Percentiles rank a stretch among this genome's conserved stretches.
Conservation (phyloP, 176 grass and related monocot species). For the Avena sativa region DNA sequence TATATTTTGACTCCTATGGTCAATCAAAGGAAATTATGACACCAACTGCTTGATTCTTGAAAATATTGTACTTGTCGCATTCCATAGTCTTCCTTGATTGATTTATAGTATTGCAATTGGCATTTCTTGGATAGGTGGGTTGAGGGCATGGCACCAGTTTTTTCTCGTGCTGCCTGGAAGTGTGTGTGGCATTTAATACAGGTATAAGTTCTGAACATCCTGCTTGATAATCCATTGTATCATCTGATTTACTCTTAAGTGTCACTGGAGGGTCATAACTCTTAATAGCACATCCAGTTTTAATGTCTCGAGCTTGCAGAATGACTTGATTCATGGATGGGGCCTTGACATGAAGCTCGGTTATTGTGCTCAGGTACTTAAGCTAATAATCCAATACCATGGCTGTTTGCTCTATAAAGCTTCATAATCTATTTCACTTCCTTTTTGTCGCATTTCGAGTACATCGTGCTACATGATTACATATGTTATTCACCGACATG, state of each 20-base stretch:
- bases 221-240: not conserved
- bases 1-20: not conserved
- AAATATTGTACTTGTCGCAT: slow-evolving; percentile 13
- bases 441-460: slow-evolving; percentile 10
- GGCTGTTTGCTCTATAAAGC: not conserved
- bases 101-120: slow-evolving; percentile 36
- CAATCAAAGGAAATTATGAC: not conserved
- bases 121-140: slow-evolving; percentile 70
- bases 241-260: not conserved
- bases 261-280: not conserved
- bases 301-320: slow-evolving; percentile 47
- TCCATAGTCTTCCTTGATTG: not conserved
- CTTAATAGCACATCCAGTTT: not conserved
- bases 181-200: slow-evolving; percentile 99
- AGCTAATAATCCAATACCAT: not conserved
- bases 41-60: slow-evolving; percentile 14
- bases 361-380: slow-evolving; percentile 90
- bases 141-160: slow-evolving; percentile 99
- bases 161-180: slow-evolving; percentile 92
- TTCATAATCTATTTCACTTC: not conserved
- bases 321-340: slow-evolving; percentile 98
- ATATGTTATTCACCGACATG: not conserved
- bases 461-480: not conserved
- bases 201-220: slow-evolving; percentile 47
- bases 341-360: slow-evolving; percentile 99